Percentiles rank a stretch among this genome's conserved stretches.
Evolutionary conservation across 257 asterid species (phyloP).

Genomic region (Plantago major): DNA sequence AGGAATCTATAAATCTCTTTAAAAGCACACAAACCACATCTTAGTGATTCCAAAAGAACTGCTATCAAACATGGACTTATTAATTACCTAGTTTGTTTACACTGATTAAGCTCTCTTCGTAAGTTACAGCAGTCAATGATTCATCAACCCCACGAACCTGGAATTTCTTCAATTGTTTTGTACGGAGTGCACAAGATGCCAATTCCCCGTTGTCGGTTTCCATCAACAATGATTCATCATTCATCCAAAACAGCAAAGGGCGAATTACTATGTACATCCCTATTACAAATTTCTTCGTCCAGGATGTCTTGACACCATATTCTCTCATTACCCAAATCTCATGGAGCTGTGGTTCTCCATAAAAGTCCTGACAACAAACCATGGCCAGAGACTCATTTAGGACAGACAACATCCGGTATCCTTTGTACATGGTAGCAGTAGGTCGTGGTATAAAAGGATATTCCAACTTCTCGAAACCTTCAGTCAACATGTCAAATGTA

Average conservation of each 20-base stretch:
- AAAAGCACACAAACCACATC: too few relatives aligned
- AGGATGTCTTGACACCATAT: background rate
- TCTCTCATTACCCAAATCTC: slow-evolving; percentile 11
- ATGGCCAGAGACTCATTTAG: slow-evolving; percentile 6
- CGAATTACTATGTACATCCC: background rate
- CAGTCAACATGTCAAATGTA: background rate
- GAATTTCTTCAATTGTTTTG: background rate
- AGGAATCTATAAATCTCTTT: too few relatives aligned
- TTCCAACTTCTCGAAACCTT: background rate
- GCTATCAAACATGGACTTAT: too few relatives aligned
- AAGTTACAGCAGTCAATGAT: background rate
- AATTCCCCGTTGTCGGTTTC: background rate
- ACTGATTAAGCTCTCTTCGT: slow-evolving; percentile 5
- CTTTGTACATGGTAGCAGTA: background rate
- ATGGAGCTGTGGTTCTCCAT: background rate
- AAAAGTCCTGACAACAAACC: background rate
- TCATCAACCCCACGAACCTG: background rate
- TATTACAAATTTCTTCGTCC: background rate
- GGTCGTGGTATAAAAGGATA: too few relatives aligned
- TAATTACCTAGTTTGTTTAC: background rate
- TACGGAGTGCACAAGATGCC: background rate
- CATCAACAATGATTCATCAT: background rate
- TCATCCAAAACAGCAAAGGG: background rate
- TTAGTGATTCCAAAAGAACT: too few relatives aligned
- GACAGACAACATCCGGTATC: background rate